Conservation (phyloP, 2,329 filamentous ascomycete species). For the Fusarium poae region DNA sequence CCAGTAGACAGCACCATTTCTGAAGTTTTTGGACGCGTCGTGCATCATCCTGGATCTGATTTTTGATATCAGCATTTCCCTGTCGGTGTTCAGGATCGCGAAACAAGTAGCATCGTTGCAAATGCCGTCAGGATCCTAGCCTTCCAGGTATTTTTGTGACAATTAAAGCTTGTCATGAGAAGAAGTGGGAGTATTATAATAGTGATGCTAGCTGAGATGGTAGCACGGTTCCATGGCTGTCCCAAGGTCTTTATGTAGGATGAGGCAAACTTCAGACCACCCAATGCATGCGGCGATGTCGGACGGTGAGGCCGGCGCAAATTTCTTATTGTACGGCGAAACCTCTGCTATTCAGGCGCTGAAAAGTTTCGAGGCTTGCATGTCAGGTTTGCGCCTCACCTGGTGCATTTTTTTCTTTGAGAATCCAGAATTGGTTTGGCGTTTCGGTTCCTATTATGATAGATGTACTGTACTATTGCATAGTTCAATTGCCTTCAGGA, state of each 20-base stretch:
- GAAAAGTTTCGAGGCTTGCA: constrained; percentile 36
- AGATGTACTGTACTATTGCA: constrained; percentile 11
- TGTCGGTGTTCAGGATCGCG: constrained; percentile 42
- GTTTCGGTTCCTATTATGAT: constrained; percentile 17
- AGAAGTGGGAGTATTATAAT: constrained; percentile 13
- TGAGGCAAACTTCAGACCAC: constrained; percentile 25
- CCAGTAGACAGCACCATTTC: constrained; percentile 23
- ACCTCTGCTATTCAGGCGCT: constrained; percentile 31
- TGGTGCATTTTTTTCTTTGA: constrained; percentile 26
- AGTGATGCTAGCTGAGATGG: constrained; percentile 28
- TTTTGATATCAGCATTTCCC: constrained; percentile 44
- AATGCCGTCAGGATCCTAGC: constrained; percentile 44
- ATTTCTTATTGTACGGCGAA: constrained; percentile 36
- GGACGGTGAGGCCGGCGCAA: constrained; percentile 45
- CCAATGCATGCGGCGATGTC: constrained; percentile 40
- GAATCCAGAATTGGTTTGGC: constrained; percentile 30
- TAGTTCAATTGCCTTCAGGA: constrained; percentile 27
- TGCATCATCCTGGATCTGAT: constrained; percentile 46
- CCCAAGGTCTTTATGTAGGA: constrained; percentile 25
- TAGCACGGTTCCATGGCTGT: constrained; percentile 30
- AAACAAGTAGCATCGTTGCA: constrained; percentile 46
- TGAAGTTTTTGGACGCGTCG: constrained; percentile 40
- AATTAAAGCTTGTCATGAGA: constrained; percentile 11
- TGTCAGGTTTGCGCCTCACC: constrained; percentile 37
- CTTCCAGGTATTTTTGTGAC: constrained; percentile 15